phyloP scores from a whole-genome alignment of 2,329 filamentous ascomycete genomes.

The Metarhizium rileyi region DNA sequence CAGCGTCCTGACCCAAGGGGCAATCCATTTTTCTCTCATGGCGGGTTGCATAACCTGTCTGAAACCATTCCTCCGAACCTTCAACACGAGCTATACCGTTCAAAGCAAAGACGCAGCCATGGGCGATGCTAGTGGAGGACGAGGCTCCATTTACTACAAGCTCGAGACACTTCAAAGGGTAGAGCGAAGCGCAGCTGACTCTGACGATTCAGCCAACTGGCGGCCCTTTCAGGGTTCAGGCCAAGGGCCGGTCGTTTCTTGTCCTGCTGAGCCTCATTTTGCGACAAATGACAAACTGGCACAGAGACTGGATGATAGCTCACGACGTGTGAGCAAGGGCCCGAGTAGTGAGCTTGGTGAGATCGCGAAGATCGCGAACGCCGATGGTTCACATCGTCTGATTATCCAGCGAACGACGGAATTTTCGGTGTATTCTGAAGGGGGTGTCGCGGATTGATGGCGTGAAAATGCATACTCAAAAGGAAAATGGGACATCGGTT shows the following conservation, averaged over 20 bases:
- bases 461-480: not conserved
- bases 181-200: not conserved
- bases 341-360: not conserved
- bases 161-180: conserved; percentile 5
- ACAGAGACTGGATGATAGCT: not conserved
- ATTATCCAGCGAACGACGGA: conserved; percentile 6
- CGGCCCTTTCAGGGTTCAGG: conserved; percentile 2
- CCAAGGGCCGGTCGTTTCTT: not conserved
- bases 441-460: not conserved
- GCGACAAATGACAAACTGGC: not conserved
- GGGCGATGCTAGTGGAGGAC: not conserved
- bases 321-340: not conserved
- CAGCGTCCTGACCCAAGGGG: conserved; percentile 6
- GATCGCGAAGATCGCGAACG: not conserved
- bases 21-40: conserved; percentile 6
- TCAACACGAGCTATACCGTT: conserved; percentile 1
- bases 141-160: conserved; percentile 1
- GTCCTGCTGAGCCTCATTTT: not conserved
- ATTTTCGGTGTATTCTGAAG: conserved; percentile 3
- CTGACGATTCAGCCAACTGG: conserved; percentile 4
- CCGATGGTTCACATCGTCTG: not conserved
- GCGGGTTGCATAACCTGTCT: conserved; percentile 6
- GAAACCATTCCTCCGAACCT: conserved; percentile 7
- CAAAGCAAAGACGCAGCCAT: not conserved
- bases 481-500: not conserved